Base-by-base conservation (phyloP, 441 rosid species). In the Erodium chrysanthum region DNA sequence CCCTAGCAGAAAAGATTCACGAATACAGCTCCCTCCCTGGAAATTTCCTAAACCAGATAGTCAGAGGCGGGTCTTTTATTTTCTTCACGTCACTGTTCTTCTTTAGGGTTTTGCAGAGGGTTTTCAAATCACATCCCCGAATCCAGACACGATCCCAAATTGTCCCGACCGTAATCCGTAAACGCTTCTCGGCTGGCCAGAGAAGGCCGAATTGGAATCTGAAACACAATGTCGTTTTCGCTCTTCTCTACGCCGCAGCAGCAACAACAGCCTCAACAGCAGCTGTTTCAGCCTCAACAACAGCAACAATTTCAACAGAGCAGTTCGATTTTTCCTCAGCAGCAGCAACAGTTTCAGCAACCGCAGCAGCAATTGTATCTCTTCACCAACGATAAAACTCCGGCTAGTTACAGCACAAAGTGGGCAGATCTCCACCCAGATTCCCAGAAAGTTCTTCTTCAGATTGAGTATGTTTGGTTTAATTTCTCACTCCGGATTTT, bases 401-500 rank as follows among this genome's bases (percentile, higher is more conserved):
- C 95, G 50, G 99, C 95, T 50, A 95, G 11, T 84, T 95, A 88
- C 79, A 77, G 96, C 69, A 87, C 98, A 17, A 90, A 86, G 70
- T 95, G 99, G 99, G 82, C 85, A 11, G 97, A 95, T 88, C 91
- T 95, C 64, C 97, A 88, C 73, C 95, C 96, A n/a, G 98, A 92
- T 83, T 88, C 95, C 59, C 99, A 92, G 70, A 95, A 90, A 54
- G 27, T 81, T 65, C 78, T 95, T 35, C 99, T 88, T 44, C 89
- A 86, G 77, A 91, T 95, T 52, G 99, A 95, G 99, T 95, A 84
- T 20, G 89, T 74, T 69, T 54, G 17, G 20, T 66, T 35, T 5
- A 22, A 14, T 60, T 69, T 67, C 65, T 15, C 25, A 0, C 59
- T 46, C 22, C 61, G 64, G 9, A 25, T 15, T 22, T 46, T 12